These are phyloP conservation scores for Deuterostichococcus epilithicus DNA, from an alignment of 139 green algal genomes.

Conservation along the genomic window DNA sequence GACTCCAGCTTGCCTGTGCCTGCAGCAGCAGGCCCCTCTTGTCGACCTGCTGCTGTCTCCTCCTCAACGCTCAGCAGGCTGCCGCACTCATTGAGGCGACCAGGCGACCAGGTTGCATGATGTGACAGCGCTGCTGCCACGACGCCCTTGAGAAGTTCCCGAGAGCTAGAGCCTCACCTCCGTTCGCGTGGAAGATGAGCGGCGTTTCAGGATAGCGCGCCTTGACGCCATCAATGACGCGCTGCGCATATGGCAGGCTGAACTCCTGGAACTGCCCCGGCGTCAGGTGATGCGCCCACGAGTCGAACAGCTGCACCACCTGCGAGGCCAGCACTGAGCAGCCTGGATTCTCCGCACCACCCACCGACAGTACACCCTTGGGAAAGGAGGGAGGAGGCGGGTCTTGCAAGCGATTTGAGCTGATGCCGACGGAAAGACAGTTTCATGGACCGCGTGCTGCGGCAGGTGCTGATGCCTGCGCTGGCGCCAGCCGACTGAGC, in stretches of 20 bases:
- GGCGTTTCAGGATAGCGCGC: slow-evolving; percentile 77
- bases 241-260: slow-evolving; percentile 87
- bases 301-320: slow-evolving; percentile 97
- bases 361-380: background rate
- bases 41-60: too few relatives aligned
- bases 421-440: too few relatives aligned
- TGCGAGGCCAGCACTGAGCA: slow-evolving; percentile 26
- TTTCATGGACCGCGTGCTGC: too few relatives aligned
- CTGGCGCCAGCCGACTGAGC: background rate
- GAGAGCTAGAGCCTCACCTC: slow-evolving; percentile 65
- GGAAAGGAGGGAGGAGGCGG: background rate
- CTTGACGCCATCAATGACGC: slow-evolving; percentile 67
- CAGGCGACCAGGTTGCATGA: too few relatives aligned
- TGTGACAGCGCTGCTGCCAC: too few relatives aligned
- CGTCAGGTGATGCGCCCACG: slow-evolving; percentile 92
- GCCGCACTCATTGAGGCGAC: too few relatives aligned
- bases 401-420: too few relatives aligned
- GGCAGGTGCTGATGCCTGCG: too few relatives aligned
- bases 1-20: slow-evolving; percentile 80
- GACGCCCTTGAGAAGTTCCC: too few relatives aligned
- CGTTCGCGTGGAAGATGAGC: slow-evolving; percentile 97
- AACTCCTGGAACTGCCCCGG: slow-evolving; percentile 91
- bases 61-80: too few relatives aligned
- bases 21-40: slow-evolving; percentile 9
- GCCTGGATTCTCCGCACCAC: background rate